These are phyloP conservation scores for Fraxinus floribunda DNA, from an alignment of 305 asterid genomes.

Conservation along the genomic window DNA sequence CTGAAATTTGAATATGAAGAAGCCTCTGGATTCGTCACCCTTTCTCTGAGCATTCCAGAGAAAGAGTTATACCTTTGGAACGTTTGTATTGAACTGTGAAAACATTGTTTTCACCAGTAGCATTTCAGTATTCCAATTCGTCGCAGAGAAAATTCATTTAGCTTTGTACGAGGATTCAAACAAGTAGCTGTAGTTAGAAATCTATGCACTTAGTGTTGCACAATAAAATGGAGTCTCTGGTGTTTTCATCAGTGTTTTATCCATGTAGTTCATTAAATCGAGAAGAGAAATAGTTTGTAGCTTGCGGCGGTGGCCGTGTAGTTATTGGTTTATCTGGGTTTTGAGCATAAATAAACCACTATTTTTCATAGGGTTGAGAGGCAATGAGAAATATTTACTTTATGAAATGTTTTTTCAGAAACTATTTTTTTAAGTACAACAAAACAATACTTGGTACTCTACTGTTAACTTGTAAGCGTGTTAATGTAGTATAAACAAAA, in stretches of 20 bases:
- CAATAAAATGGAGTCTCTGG: not conserved
- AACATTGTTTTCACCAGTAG: not conserved
- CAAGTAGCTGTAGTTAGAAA: not conserved
- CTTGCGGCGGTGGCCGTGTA: not conserved
- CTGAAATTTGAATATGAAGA: slow-evolving; percentile 56
- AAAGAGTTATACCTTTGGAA: slow-evolving; percentile 62
- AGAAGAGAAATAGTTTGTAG: not conserved
- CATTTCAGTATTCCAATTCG: not conserved
- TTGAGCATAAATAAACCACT: not conserved
- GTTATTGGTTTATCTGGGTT: not conserved
- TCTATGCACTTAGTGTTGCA: not conserved
- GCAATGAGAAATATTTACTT: not conserved
- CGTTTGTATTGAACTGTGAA: slow-evolving; percentile 47
- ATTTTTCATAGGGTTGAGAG: not conserved
- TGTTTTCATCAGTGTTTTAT: not conserved
- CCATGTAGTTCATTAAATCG: not conserved
- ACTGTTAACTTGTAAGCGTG: not conserved
- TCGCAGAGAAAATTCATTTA: not conserved
- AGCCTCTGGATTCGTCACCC: slow-evolving; percentile 46
- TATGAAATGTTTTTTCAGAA: not conserved
- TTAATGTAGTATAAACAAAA: not conserved
- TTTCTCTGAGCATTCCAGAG: slow-evolving; percentile 41
- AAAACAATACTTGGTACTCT: not conserved
- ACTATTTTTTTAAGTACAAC: not conserved
- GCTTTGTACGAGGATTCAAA: not conserved